A percentile compares a stretch with the other conserved stretches of the same genome.
phyloP scores from a whole-genome alignment of 768 basidiomycete genomes.

The Psilocybe azurescens region DNA sequence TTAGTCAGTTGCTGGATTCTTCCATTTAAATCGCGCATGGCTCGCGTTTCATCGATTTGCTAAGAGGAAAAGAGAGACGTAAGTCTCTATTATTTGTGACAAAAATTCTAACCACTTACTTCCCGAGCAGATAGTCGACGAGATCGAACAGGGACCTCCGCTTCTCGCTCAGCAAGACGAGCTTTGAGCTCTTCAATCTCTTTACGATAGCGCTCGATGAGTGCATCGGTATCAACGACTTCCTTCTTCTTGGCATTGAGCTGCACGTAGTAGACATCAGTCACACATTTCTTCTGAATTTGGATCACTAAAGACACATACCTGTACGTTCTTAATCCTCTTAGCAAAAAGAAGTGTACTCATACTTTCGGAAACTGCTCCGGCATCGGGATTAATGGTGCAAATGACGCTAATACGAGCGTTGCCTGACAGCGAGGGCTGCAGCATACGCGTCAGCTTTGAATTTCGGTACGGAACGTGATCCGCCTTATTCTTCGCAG shows the following conservation, averaged over 20 bases:
- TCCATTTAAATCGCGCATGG: constrained; percentile 81
- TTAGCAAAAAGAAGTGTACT: constrained; percentile 93
- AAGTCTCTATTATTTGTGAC: background rate
- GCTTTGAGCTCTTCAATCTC: constrained; percentile 91
- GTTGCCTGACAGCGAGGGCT: constrained; percentile 94
- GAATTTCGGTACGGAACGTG: constrained; percentile 96
- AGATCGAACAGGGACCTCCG: constrained; percentile 56
- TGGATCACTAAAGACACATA: constrained; percentile 30
- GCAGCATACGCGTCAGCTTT: constrained; percentile 92
- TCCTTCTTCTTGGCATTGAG: constrained; percentile 93
- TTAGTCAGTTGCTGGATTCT: constrained; percentile 85
- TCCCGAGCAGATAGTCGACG: constrained; percentile 58
- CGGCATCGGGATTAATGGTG: constrained; percentile 87
- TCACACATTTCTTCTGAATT: background rate
- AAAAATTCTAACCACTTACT: constrained; percentile 31
- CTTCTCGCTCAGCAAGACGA: constrained; percentile 72
- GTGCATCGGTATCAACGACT: constrained; percentile 89
- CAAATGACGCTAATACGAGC: constrained; percentile 96
- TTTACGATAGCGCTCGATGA: constrained; percentile 92
- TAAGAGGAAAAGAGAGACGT: constrained; percentile 29
- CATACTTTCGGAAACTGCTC: constrained; percentile 82
- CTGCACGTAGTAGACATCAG: constrained; percentile 31
- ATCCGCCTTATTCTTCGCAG: constrained; percentile 79
- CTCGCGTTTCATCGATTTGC: constrained; percentile 86
- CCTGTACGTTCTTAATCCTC: constrained; percentile 88